These are phyloP conservation scores for Xylaria digitata DNA, from an alignment of 2,329 filamentous ascomycete species.

Conservation along the genomic window DNA sequence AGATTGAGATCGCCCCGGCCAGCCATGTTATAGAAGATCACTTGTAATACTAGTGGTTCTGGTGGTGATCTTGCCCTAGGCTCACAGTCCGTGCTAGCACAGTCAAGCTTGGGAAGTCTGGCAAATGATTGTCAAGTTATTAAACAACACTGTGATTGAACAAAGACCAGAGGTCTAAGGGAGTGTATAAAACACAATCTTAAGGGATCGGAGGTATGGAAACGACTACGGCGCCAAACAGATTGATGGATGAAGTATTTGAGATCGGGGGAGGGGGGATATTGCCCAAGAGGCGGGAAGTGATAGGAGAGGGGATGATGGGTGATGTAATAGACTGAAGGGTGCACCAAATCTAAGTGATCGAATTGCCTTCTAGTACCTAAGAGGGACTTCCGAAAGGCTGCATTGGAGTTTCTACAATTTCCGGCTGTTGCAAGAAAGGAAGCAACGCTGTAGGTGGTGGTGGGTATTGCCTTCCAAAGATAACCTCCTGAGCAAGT, in stretches of 20 bases:
- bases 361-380: background rate
- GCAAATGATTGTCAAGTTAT: background rate
- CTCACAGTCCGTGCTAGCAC: background rate
- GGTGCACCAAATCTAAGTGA: too few relatives aligned
- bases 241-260: background rate
- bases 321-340: background rate
- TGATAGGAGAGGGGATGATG: background rate
- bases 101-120: background rate
- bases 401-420: background rate
- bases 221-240: background rate
- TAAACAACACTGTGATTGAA: background rate
- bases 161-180: background rate
- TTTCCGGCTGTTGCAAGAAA: background rate
- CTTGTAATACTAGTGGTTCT: background rate
- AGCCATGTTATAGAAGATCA: constrained; percentile 19
- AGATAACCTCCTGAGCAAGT: background rate
- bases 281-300: background rate
- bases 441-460: background rate
- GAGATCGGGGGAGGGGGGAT: background rate
- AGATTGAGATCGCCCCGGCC: constrained; percentile 27
- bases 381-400: too few relatives aligned
- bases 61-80: background rate
- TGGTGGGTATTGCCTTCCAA: background rate
- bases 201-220: background rate
- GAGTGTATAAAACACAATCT: background rate